A percentile compares a stretch with the other conserved stretches of the same genome.
phyloP scores from a whole-genome alignment of 2,329 filamentous ascomycete species.

The Aureobasidium melanogenum region DNA sequence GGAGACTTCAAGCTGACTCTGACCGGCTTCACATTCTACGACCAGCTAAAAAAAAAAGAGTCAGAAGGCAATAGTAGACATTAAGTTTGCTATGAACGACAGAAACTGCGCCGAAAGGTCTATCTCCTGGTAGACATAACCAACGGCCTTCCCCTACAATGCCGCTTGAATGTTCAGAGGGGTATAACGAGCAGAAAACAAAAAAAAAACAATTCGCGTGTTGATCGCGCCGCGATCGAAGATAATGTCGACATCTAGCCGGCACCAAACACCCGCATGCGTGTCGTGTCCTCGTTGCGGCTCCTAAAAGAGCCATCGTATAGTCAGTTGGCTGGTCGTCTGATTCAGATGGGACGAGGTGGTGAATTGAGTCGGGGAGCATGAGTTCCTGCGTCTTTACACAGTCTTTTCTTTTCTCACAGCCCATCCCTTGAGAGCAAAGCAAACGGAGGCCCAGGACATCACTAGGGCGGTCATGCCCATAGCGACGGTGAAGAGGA shows the following conservation, averaged over 20 bases:
- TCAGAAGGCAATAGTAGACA: neutral
- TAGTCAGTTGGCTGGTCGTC: neutral
- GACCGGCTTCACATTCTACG: neutral
- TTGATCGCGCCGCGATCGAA: neutral
- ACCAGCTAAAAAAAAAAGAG: too few species aligned
- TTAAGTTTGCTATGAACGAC: neutral
- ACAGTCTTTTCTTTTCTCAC: conserved; percentile 26
- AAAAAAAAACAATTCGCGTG: neutral
- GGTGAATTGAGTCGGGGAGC: neutral
- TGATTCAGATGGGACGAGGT: neutral
- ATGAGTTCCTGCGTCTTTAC: neutral
- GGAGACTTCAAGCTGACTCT: neutral
- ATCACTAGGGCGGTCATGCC: conserved; percentile 75
- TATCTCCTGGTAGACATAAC: neutral
- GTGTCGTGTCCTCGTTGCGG: neutral
- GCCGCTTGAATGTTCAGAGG: neutral
- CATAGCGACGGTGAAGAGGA: conserved; percentile 82
- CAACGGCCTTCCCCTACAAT: neutral
- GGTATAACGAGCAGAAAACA: neutral
- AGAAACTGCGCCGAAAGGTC: neutral
- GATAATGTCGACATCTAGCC: neutral
- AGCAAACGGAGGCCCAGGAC: conserved; percentile 69
- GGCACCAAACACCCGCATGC: neutral
- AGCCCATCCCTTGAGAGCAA: conserved; percentile 86
- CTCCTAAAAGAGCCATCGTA: neutral